Conservation (phyloP, 2,329 filamentous ascomycete species). For the Xylariaceae sp. region DNA sequence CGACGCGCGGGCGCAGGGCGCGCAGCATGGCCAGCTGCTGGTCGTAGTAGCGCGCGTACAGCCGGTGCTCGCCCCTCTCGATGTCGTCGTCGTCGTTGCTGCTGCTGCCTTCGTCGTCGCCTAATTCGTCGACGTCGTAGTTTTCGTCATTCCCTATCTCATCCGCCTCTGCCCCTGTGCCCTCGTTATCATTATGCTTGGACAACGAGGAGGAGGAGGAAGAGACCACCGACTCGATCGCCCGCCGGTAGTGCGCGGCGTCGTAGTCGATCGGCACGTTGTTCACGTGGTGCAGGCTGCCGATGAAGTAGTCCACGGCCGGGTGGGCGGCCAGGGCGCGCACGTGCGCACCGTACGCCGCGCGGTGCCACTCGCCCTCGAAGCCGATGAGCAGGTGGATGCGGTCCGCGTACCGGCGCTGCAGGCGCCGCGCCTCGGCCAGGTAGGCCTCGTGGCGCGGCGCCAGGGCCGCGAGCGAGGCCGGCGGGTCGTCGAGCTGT, state of each 20-base stretch:
- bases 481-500: slow-evolving; percentile 43
- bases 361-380: slow-evolving; percentile 86
- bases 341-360: slow-evolving; percentile 52
- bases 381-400: slow-evolving; percentile 84
- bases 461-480: slow-evolving; percentile 39
- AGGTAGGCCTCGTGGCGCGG: slow-evolving; percentile 65
- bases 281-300: slow-evolving; percentile 84
- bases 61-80: slow-evolving; percentile 59
- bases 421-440: slow-evolving; percentile 65
- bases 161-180: slow-evolving; percentile 10
- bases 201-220: slow-evolving; percentile 2
- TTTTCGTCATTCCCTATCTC: no score
- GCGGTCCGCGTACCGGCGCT: slow-evolving; percentile 57
- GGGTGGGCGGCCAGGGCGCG: slow-evolving; percentile 49
- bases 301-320: slow-evolving; percentile 80
- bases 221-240: slow-evolving; percentile 39
- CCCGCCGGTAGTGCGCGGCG: slow-evolving; percentile 54
- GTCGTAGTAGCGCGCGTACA: slow-evolving; percentile 84
- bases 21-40: slow-evolving; percentile 74
- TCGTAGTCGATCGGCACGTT: slow-evolving; percentile 87
- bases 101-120: no score
- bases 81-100: slow-evolving; percentile 37
- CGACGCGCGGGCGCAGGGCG: slow-evolving; percentile 63
- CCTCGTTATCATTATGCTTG: not conserved
- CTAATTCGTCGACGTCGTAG: no score